Base-by-base conservation (phyloP, 2,329 filamentous ascomycete species). In the Rhinocladiella similis region DNA sequence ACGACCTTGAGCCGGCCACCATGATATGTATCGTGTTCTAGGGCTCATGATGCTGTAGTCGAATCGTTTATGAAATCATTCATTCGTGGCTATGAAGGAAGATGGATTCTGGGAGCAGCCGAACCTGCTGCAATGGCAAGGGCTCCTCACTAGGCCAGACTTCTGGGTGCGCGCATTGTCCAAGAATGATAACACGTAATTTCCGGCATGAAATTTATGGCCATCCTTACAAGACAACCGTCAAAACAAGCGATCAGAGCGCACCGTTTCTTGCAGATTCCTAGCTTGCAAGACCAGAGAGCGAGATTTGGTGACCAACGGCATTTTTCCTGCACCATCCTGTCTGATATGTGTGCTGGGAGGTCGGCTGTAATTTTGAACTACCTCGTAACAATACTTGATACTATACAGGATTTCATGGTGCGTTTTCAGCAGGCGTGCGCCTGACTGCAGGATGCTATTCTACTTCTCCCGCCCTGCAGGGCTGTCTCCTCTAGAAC, bases 1-100 rank as follows among this genome's bases (percentile, higher is more conserved):
- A 68, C 56, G 65, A 65, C 61, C 62, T 67, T 51, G 67, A 65
- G 59, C 61, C 62, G 60, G 61, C 66, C 57, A 66, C 67, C 67
- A 69, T 69, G 53, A 54, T 66, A 63, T 59, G 38, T 56, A 50
- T 43, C 29, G 59, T 58, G 38, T 50, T 62, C 27, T 46, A 55
- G 43, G 50, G 55, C 49, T 65, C 63, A 65, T 65, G 61, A 58
- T 65, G 61, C 51, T 61, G 54, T 39, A 38, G 36, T 56, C 36
- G 36, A n/a, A 25, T 39, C 5, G 38, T 45, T 16, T n/a, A 14
- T 25, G 25, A 6, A 22, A 47, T 43, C 16, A 25, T 48, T 45
- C 50, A 48, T 50, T 29, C 50, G 50, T 49, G 53, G 57, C 42
- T 51, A 55, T 43, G 38, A 38, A 47, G 20, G 25, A 38, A 47